Base-by-base conservation (phyloP, 306 rosid genomes). In the Datisca glomerata region DNA sequence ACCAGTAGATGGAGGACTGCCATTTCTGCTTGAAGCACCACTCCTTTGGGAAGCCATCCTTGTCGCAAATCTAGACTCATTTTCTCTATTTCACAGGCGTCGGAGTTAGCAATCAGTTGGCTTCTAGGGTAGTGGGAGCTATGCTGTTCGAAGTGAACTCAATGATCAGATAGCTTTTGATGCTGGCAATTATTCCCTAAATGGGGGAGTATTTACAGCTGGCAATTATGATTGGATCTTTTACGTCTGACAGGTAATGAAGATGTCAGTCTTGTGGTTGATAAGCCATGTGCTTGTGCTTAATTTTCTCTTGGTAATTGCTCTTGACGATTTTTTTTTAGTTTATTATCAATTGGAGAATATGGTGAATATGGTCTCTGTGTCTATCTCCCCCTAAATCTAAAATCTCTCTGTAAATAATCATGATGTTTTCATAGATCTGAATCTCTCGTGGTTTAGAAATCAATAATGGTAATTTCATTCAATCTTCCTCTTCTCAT, bases 231-330 rank as follows among this genome's bases (percentile, higher is more conserved):
- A 18, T 70, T 13, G 98, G 98, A n/a, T 78, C 75, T 43, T 59
- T 72, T 47, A 17, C 52, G 12, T 89, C 77, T 50, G 39, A 70
- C 55, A 8, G 93, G 69, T 3, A 84, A 73, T 1, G 86, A 55
- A 17, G 84, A 71, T 20, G 55, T 41, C 24, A 43, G 64, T 8
- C 7, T 64, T 41, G 55, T 40, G 3, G 86, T 55, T 49, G 94
- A 80, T 10, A 77, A 66, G 45, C 71, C 98, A 2, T 89, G 95
- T 35, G 95, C 95, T 0, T 89, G 95, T 70, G 74, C 98, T 56
- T 87, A 59, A 44, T 33, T 45, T 41, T n/a, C n/a, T n/a, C n/a
- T n/a, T n/a, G n/a, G n/a, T n/a, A n/a, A n/a, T n/a, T n/a, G n/a
- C n/a, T n/a, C n/a, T n/a, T n/a, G n/a, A n/a, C n/a, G n/a, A n/a